Percentiles rank a stretch among this genome's conserved stretches.
Conservation (phyloP, 2,329 filamentous ascomycete species). For the Fusarium drepaniforme region DNA sequence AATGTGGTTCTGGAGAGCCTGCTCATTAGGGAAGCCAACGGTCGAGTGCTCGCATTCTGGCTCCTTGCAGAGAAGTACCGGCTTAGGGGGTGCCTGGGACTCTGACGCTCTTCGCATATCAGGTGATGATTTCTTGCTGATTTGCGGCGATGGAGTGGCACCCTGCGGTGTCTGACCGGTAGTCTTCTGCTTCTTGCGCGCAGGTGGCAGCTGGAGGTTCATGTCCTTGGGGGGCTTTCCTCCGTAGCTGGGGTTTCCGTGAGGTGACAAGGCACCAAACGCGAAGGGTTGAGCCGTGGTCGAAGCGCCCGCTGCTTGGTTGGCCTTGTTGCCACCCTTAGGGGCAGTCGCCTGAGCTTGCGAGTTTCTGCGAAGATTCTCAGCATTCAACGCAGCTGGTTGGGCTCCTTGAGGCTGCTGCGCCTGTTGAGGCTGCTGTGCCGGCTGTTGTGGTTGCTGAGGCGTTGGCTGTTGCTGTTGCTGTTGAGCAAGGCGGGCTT, state of each 20-base stretch:
- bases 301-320: slow-evolving; percentile 67
- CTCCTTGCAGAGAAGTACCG: slow-evolving; percentile 65
- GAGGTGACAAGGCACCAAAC: slow-evolving; percentile 68
- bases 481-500: slow-evolving; percentile 48
- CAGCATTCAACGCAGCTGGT: slow-evolving; percentile 55
- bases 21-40: slow-evolving; percentile 65
- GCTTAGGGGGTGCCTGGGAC: slow-evolving; percentile 50
- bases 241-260: slow-evolving; percentile 69
- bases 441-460: slow-evolving; percentile 47
- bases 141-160: slow-evolving; percentile 61
- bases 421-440: slow-evolving; percentile 35
- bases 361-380: slow-evolving; percentile 65
- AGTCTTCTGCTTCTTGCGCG: slow-evolving; percentile 69
- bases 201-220: slow-evolving; percentile 67
- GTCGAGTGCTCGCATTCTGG: slow-evolving; percentile 64
- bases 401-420: slow-evolving; percentile 41
- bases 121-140: slow-evolving; percentile 61
- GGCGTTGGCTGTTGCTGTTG: slow-evolving; percentile 50
- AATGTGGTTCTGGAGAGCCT: slow-evolving; percentile 64
- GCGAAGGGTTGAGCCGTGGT: slow-evolving; percentile 68
- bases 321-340: slow-evolving; percentile 56
- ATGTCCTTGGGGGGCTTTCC: slow-evolving; percentile 62
- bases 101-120: slow-evolving; percentile 53
- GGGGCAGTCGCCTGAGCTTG: slow-evolving; percentile 58
- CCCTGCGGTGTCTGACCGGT: slow-evolving; percentile 53